Conservation (phyloP, 345 rosid species). For the Syzygium jambos region DNA sequence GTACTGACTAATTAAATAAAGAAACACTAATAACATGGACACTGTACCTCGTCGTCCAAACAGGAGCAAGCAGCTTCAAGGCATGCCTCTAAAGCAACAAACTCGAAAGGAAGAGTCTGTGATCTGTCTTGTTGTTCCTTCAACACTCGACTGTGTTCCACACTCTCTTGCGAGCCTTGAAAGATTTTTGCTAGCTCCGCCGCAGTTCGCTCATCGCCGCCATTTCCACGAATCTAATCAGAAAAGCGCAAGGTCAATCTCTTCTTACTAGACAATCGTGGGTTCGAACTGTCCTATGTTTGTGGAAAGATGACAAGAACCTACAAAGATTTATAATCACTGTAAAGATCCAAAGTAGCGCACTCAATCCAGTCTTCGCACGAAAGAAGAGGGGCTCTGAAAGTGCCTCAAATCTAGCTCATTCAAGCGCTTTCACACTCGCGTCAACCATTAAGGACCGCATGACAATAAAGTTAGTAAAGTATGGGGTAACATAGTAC, state of each 20-base stretch:
- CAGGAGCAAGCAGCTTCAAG: slow-evolving; percentile 64
- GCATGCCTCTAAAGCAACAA: slow-evolving; percentile 61
- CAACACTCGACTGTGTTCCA: background rate
- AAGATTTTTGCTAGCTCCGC: background rate
- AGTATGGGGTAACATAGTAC: too few relatives aligned
- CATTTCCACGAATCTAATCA: background rate
- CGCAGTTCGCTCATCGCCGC: background rate
- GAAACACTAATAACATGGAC: background rate
- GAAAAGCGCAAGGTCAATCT: background rate
- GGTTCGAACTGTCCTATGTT: background rate
- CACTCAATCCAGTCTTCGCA: background rate
- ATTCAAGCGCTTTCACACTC: too few relatives aligned
- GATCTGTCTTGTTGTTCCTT: slow-evolving; percentile 24
- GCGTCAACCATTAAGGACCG: too few relatives aligned
- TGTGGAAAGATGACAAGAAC: background rate
- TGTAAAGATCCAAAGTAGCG: background rate
- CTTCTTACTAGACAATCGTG: background rate
- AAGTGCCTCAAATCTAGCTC: too few relatives aligned
- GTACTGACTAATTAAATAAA: background rate
- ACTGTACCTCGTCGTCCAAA: slow-evolving; percentile 45
- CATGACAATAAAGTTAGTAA: too few relatives aligned
- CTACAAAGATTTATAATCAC: background rate
- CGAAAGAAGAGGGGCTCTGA: background rate
- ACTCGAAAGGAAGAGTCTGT: slow-evolving; percentile 55
- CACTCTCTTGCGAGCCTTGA: background rate